Evolutionary conservation across 2,329 filamentous ascomycete species (phyloP).

Genomic region (Penicillium sp.): DNA sequence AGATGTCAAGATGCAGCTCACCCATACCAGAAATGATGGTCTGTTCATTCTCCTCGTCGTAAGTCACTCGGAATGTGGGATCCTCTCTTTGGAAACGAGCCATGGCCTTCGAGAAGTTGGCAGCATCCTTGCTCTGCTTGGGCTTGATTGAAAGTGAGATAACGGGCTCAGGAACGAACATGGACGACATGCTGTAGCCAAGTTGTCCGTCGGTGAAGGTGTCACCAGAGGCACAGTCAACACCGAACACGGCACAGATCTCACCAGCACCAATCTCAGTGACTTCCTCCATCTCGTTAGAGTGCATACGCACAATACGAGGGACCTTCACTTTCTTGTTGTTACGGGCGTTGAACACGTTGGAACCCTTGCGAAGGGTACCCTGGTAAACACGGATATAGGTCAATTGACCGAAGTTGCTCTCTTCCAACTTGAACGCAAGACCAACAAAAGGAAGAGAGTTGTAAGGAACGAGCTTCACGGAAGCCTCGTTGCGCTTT

Average conservation of each 20-base stretch:
- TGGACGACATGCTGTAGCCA: slow-evolving; percentile 93
- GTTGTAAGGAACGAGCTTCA: slow-evolving; percentile 90
- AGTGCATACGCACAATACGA: slow-evolving; percentile 98
- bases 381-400: slow-evolving; percentile 99
- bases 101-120: slow-evolving; percentile 98
- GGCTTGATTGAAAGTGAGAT: slow-evolving; percentile 97
- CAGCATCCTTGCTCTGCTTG: slow-evolving; percentile 84
- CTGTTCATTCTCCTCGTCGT: slow-evolving; percentile 88
- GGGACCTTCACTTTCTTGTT: slow-evolving; percentile 97
- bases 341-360: slow-evolving; percentile 88
- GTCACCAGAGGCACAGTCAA: slow-evolving; percentile 95
- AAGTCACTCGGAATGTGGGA: slow-evolving; percentile 91
- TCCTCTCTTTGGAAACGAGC: slow-evolving; percentile 98
- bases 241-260: slow-evolving; percentile 96
- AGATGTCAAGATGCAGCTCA: slow-evolving; percentile 93
- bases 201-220: slow-evolving; percentile 94
- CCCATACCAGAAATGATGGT: slow-evolving; percentile 99
- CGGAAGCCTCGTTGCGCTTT: slow-evolving; percentile 70
- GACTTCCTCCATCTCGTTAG: slow-evolving; percentile 98
- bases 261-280: slow-evolving; percentile 89
- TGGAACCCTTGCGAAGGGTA: slow-evolving; percentile 78
- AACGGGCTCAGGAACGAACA: slow-evolving; percentile 95
- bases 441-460: slow-evolving; percentile 90
- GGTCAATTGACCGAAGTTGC: slow-evolving; percentile 95
- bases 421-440: slow-evolving; percentile 98